Evolutionary conservation across 768 basidiomycete species (phyloP), one percentile per base, ranked within the genome.

Genomic region (Tephrocybe sp.): DNA sequence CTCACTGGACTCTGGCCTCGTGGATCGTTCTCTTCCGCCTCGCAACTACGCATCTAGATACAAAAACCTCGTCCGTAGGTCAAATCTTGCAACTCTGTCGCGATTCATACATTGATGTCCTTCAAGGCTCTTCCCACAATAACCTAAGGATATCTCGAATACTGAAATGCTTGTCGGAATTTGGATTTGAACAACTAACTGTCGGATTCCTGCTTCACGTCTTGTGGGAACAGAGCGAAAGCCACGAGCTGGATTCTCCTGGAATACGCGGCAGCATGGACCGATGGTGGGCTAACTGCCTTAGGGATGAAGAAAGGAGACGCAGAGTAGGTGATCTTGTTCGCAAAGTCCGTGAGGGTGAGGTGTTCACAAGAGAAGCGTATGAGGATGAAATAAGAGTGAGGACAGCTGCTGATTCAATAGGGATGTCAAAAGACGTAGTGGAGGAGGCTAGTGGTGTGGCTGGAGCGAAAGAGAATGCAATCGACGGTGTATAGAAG

Each of bases 111-210:
- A n/a, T n/a, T n/a, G n/a, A n/a, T n/a, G n/a, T n/a, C n/a, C 29
- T 22, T 18, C 7, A 59, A 87, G 87, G 73, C 33, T 79, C 82
- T 19, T 64, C 77, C n/a, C 88, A 90, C 65, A 90, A 90, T 63
- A 79, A 86, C 64, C 76, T 89, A 43, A 81, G 88, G 29, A 83
- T 89, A 55, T 82, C 88, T 25, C 82, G 88, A 36, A 88, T 89
- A 49, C 68, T 90, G 56, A 88, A 89, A 65, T 85, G 80, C 55
- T 65, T 88, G 19, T 87, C 85, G 16, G 85, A 87, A 59, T 64
- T 88, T 50, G 86, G 83, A 15, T 64, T 86, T 38, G 84, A 87
- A 56, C 76, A 65, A 15, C 64, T 86, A 29, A 84, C 80, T 55
- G 75, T 80, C 12, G 84, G 82, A 1, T 86, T 88, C 56, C 59